Base-by-base conservation (phyloP, 768 basidiomycete genomes). In the Auriculariales sp. region DNA sequence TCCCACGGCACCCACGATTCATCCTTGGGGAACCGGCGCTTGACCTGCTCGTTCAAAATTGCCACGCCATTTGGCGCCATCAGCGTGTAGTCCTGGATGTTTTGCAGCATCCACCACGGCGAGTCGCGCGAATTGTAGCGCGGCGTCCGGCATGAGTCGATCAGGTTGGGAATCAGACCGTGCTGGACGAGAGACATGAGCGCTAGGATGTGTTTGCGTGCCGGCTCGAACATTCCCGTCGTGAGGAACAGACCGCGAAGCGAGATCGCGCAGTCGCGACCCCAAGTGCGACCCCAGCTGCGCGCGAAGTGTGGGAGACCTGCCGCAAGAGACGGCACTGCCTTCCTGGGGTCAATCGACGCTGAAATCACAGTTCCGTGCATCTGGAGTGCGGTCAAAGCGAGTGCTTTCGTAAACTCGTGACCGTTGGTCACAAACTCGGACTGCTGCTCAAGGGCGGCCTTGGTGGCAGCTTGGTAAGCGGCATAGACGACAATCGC, bases 61-160 rank as follows among this genome's bases (percentile, higher is more conserved):
- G 79, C 68, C 27, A 83, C 59, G 1, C 95, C 95, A 54, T 90
- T 83, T 0, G 95, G 93, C 1, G 85, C 89, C 62, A 73, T 81
- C 42, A 66, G 67, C 19, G 78, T 81, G 62, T 97, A 98, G 62
- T 98, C 92, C 59, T 98, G 95, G 49, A 99, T 95, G 60, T 86
- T 95, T 62, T 99, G 94, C 52, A 97, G 63, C 87, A 98, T 94
- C 90, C 92, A 98, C 94, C 93, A 98, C 3, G 95, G 94, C 5
- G 90, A 91, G 62, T 99, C 95, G 48, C 95, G 82, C 3, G 90
- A 98, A 64, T 98, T 98, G 65, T 91, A 93, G 81, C 92, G 73
- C 15, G 93, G 93, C 52, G 68, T 84, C 46, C 81, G 77, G 24
- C 83, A 71, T 11, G 92, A 95, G 64, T 98, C 94, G 51, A 99